These are phyloP conservation scores for Claviceps monticola DNA, from an alignment of 2,329 filamentous ascomycete species.

Conservation along the genomic window DNA sequence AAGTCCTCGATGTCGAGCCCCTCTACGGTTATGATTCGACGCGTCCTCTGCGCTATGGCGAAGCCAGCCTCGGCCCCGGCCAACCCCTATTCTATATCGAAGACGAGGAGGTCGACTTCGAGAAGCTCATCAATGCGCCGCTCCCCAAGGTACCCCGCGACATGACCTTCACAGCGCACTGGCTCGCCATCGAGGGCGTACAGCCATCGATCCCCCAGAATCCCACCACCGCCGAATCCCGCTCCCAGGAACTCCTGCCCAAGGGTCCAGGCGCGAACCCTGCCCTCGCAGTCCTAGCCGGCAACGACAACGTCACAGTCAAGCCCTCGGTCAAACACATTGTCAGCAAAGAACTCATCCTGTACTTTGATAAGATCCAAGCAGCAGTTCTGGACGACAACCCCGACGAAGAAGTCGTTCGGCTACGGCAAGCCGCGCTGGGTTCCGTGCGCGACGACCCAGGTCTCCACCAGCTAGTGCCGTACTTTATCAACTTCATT, in stretches of 20 bases:
- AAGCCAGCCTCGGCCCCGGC: constrained; percentile 83
- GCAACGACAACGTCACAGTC: constrained; percentile 69
- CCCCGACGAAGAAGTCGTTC: constrained; percentile 59
- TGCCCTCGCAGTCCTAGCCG: constrained; percentile 65
- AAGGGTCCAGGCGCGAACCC: constrained; percentile 84
- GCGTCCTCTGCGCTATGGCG: constrained; percentile 76
- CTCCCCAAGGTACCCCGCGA: constrained; percentile 90
- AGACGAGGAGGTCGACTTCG: constrained; percentile 96
- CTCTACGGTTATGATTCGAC: constrained; percentile 94
- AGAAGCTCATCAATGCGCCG: constrained; percentile 95
- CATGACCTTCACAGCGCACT: constrained; percentile 80
- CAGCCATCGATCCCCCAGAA: constrained; percentile 96
- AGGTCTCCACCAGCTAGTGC: constrained; percentile 85
- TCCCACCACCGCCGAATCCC: constrained; percentile 71
- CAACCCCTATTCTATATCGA: constrained; percentile 96
- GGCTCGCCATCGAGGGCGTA: constrained; percentile 94
- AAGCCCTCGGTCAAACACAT: constrained; percentile 93
- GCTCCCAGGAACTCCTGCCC: constrained; percentile 71
- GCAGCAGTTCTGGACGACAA: constrained; percentile 76
- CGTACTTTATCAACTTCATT: constrained; percentile 93
- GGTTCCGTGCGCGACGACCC: constrained; percentile 79
- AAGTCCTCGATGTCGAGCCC: constrained; percentile 81
- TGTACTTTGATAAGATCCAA: constrained; percentile 95
- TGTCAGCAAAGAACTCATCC: constrained; percentile 84
- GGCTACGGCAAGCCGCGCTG: constrained; percentile 69